Evolutionary conservation across 441 rosid genomes (phyloP).

Genomic region (Hypseocharis bilobata): DNA sequence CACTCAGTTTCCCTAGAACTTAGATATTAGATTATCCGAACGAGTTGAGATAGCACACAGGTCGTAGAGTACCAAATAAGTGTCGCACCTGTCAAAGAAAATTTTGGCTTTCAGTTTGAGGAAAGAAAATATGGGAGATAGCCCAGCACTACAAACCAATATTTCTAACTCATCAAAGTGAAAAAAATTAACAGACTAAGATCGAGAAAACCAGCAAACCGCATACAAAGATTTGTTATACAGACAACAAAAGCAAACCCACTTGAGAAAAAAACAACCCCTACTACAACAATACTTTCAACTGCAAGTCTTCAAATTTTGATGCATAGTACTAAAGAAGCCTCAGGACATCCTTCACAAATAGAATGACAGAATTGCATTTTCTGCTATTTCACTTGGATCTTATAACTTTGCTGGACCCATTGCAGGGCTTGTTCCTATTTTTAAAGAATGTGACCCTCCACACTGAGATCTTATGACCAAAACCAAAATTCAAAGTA

Average conservation of each 20-base stretch:
- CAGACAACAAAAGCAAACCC: too few relatives aligned
- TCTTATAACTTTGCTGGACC: not conserved
- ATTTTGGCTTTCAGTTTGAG: not conserved
- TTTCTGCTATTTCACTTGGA: not conserved
- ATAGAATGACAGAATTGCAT: not conserved
- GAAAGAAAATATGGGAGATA: not conserved
- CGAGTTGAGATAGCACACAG: slow-evolving; percentile 11
- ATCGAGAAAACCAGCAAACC: not conserved
- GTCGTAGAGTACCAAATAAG: slow-evolving; percentile 1
- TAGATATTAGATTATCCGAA: not conserved
- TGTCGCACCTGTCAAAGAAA: slow-evolving; percentile 7
- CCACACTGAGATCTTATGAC: not conserved
- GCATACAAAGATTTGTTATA: not conserved
- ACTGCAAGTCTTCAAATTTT: not conserved
- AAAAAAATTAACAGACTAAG: not conserved
- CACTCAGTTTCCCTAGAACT: slow-evolving; percentile 5
- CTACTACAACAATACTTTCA: not conserved
- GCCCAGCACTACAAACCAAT: not conserved
- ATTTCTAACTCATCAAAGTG: not conserved
- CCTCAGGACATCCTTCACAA: not conserved
- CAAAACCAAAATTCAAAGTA: too few relatives aligned
- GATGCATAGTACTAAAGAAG: not conserved
- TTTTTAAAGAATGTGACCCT: not conserved
- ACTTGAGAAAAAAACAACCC: not conserved
- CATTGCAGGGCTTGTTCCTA: not conserved